Evolutionary conservation across 2,329 filamentous ascomycete species (phyloP).

Genomic region (Lecanosticta acicola): DNA sequence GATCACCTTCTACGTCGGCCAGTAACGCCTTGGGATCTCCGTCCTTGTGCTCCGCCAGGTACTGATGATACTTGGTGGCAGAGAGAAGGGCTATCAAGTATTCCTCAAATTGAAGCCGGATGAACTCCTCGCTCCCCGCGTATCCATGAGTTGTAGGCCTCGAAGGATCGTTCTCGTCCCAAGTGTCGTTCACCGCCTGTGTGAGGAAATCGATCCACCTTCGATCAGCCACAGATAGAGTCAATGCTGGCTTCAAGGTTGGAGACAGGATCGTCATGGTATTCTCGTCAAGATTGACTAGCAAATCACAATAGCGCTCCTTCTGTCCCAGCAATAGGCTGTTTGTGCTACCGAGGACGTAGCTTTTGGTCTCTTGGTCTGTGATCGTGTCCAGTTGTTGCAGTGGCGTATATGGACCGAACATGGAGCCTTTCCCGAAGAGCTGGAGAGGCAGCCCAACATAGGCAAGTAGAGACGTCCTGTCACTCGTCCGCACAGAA

Average conservation of each 20-base stretch:
- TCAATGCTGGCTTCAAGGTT: slow-evolving; percentile 67
- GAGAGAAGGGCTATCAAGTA: slow-evolving; percentile 87
- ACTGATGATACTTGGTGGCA: slow-evolving; percentile 75
- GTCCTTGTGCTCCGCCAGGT: slow-evolving; percentile 38
- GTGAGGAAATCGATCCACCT: slow-evolving; percentile 96
- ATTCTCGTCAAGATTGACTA: slow-evolving; percentile 91
- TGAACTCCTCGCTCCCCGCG: slow-evolving; percentile 93
- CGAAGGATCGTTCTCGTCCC: slow-evolving; percentile 85
- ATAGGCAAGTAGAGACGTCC: slow-evolving; percentile 80
- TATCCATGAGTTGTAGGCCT: slow-evolving; percentile 94
- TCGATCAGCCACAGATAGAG: slow-evolving; percentile 78
- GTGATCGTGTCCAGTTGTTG: slow-evolving; percentile 93
- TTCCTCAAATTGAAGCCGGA: slow-evolving; percentile 93
- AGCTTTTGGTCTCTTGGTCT: slow-evolving; percentile 91
- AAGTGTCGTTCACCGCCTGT: slow-evolving; percentile 89
- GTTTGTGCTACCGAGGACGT: slow-evolving; percentile 95
- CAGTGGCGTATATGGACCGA: slow-evolving; percentile 91
- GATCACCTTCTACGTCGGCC: slow-evolving; percentile 69
- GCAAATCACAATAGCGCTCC: slow-evolving; percentile 90
- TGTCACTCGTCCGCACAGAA: slow-evolving; percentile 84
- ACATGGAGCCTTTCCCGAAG: slow-evolving; percentile 92
- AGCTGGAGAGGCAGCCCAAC: slow-evolving; percentile 94
- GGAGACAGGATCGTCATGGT: slow-evolving; percentile 77
- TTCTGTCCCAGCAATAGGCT: slow-evolving; percentile 88
- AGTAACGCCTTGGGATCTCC: slow-evolving; percentile 56